Conservation (phyloP, 2,329 filamentous ascomycete species). For the Macrophomina phaseolina region DNA sequence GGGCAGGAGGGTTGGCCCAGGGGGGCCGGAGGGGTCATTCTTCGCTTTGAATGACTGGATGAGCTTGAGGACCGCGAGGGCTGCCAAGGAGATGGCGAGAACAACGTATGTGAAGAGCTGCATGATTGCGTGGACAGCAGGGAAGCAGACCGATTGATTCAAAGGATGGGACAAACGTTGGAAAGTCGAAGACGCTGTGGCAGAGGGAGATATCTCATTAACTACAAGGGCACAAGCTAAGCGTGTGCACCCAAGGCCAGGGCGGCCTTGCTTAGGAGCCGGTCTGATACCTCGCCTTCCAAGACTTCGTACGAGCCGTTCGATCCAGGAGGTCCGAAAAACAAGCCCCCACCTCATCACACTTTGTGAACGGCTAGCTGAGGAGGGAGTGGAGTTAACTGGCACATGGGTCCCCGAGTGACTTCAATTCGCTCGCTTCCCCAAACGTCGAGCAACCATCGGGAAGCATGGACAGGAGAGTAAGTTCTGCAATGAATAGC, state of each 20-base stretch:
- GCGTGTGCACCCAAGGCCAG: not conserved
- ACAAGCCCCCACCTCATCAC: not conserved
- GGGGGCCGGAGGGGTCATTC: conserved; percentile 35
- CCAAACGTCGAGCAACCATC: not conserved
- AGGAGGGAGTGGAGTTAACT: not conserved
- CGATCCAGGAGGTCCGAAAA: not conserved
- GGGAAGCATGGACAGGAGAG: not conserved
- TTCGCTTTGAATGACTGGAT: conserved; percentile 17
- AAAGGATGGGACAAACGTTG: not conserved
- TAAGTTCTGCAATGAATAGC: not conserved
- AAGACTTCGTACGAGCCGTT: not conserved
- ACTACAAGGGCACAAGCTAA: not conserved
- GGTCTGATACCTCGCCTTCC: not conserved
- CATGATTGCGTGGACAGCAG: conserved; percentile 36
- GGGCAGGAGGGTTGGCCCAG: conserved; percentile 48
- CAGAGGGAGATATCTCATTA: not conserved
- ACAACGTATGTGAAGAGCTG: conserved; percentile 49
- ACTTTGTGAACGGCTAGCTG: not conserved
- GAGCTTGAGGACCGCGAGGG: conserved; percentile 39
- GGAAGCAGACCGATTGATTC: not conserved
- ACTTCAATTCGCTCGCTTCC: not conserved
- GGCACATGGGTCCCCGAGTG: not conserved
- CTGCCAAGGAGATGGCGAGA: conserved; percentile 44
- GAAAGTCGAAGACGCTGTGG: not conserved
- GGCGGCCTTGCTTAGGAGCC: not conserved